Conservation (phyloP, 2,329 filamentous ascomycete species). For the Harringtonia aguacate region DNA sequence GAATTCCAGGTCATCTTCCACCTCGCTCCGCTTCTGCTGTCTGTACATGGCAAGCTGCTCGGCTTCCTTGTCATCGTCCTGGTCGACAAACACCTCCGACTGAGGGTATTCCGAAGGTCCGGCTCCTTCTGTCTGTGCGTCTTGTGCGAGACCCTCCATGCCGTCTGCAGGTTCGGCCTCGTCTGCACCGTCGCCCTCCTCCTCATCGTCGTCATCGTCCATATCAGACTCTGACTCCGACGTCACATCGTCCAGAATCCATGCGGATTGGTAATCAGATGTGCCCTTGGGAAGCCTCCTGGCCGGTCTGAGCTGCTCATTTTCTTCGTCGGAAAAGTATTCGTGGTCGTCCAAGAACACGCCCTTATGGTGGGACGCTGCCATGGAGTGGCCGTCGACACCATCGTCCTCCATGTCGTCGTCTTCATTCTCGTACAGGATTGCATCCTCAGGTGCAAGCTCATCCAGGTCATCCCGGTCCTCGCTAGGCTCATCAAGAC, state of each 20-base stretch:
- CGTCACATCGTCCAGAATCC: slow-evolving; percentile 70
- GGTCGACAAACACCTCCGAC: slow-evolving; percentile 82
- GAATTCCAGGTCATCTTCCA: slow-evolving; percentile 89
- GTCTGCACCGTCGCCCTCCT: slow-evolving; percentile 42
- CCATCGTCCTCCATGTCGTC: slow-evolving; percentile 29
- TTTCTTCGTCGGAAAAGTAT: slow-evolving; percentile 88
- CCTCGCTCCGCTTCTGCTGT: slow-evolving; percentile 65
- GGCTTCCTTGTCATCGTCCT: slow-evolving; percentile 70
- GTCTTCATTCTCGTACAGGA: slow-evolving; percentile 62
- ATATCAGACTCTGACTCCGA: slow-evolving; percentile 79
- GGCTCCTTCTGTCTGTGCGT: slow-evolving; percentile 55
- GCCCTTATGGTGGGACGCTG: slow-evolving; percentile 56
- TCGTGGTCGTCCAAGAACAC: slow-evolving; percentile 94
- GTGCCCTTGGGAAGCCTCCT: slow-evolving; percentile 82
- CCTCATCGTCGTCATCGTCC: slow-evolving; percentile 49
- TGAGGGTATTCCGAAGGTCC: slow-evolving; percentile 84
- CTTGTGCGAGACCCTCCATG: slow-evolving; percentile 55
- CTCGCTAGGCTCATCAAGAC: slow-evolving; percentile 58
- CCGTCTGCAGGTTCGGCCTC: slow-evolving; percentile 66
- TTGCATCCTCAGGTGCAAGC: slow-evolving; percentile 75
- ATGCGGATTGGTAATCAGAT: slow-evolving; percentile 87
- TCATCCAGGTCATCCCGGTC: slow-evolving; percentile 77
- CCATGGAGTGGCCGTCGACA: slow-evolving; percentile 25
- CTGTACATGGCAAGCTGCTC: slow-evolving; percentile 75
- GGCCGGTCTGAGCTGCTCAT: slow-evolving; percentile 46